Percentiles rank a stretch among this genome's conserved stretches.
Conservation (phyloP, 495 filamentous ascomycete species). For the Xylaria cubensis region DNA sequence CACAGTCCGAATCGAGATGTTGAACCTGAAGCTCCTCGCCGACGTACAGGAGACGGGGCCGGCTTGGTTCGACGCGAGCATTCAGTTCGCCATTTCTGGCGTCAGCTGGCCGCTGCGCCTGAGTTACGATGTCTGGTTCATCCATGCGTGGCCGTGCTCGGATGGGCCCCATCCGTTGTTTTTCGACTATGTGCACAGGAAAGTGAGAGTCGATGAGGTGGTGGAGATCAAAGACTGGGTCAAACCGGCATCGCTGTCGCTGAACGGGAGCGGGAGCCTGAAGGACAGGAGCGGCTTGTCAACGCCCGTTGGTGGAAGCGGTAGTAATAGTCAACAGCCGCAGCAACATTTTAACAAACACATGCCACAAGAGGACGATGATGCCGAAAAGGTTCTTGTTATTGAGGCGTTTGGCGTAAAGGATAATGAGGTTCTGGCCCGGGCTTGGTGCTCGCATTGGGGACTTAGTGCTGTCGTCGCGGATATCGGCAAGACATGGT, state of each 20-base stretch:
- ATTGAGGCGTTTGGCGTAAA: slow-evolving; percentile 72
- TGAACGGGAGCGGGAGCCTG: slow-evolving; percentile 30
- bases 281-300: slow-evolving; percentile 33
- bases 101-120: slow-evolving; percentile 68
- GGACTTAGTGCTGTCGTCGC: slow-evolving; percentile 71
- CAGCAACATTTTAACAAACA: slow-evolving; percentile 11
- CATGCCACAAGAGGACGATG: slow-evolving; percentile 36
- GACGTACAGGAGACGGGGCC: slow-evolving; percentile 41
- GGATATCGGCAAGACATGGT: slow-evolving; percentile 71
- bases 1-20: slow-evolving; percentile 68
- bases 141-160: slow-evolving; percentile 70
- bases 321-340: slow-evolving; percentile 24
- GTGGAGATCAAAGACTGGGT: slow-evolving; percentile 69
- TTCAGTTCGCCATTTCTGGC: slow-evolving; percentile 71
- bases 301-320: slow-evolving; percentile 32
- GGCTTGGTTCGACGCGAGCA: slow-evolving; percentile 64
- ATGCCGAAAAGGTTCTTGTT: slow-evolving; percentile 67
- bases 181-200: slow-evolving; percentile 66
- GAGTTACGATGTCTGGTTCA: slow-evolving; percentile 69
- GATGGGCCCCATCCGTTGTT: slow-evolving; percentile 73
- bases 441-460: slow-evolving; percentile 76
- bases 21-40: slow-evolving; percentile 54
- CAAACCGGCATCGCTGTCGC: slow-evolving; percentile 32
- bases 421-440: slow-evolving; percentile 76
- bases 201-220: slow-evolving; percentile 63